These are phyloP conservation scores for Coemansia sp. DNA, from an alignment of 192 early-diverging fungal genomes.

Conservation along the genomic window DNA sequence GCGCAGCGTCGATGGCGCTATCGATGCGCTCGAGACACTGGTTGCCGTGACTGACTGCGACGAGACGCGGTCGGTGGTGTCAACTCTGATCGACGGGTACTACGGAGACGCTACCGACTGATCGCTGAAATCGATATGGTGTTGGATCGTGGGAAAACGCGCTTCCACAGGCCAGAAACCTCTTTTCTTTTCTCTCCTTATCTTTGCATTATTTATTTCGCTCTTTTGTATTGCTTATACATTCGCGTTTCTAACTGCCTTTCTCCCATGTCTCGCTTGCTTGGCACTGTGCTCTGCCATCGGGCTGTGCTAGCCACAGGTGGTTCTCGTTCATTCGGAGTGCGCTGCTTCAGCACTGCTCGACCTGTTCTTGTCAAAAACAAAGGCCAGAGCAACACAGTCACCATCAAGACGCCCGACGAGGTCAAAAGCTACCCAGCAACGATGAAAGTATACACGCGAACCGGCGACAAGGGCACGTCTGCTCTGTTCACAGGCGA, in stretches of 20 bases:
- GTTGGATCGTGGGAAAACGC: background rate
- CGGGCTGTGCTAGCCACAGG: background rate
- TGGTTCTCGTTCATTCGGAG: background rate
- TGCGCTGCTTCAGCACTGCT: background rate
- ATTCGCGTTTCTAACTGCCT: background rate
- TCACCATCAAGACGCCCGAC: slow-evolving; percentile 36
- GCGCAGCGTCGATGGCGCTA: slow-evolving; percentile 36
- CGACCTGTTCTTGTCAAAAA: background rate
- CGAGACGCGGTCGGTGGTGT: slow-evolving; percentile 52
- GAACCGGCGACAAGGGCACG: slow-evolving; percentile 91
- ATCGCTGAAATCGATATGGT: background rate
- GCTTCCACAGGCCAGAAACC: background rate
- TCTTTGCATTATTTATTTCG: background rate
- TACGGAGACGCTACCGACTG: slow-evolving; percentile 54
- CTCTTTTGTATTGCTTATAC: slow-evolving; percentile 1
- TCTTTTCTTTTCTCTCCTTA: background rate
- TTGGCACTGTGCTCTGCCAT: background rate
- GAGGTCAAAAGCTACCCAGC: slow-evolving; percentile 52
- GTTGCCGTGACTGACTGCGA: slow-evolving; percentile 56
- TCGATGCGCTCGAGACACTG: slow-evolving; percentile 61
- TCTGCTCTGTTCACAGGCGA: slow-evolving; percentile 90
- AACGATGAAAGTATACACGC: slow-evolving; percentile 81
- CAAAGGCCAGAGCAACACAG: slow-evolving; percentile 13
- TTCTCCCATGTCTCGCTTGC: background rate
- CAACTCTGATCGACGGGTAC: slow-evolving; percentile 59